phyloP scores from a whole-genome alignment of 768 basidiomycete species.

The Mycena maculata region DNA sequence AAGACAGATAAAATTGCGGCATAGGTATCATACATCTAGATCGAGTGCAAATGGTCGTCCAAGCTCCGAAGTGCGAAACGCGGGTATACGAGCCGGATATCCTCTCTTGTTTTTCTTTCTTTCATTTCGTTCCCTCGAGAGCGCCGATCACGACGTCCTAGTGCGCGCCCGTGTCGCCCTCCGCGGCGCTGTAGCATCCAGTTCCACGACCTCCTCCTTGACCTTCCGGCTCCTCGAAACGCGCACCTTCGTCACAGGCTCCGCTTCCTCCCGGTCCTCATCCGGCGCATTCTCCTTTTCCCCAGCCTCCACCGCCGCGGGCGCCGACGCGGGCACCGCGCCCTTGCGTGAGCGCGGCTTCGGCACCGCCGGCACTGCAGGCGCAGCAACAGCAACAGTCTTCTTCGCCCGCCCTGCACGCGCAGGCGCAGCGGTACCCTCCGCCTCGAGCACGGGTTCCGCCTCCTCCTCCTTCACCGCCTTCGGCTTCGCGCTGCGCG shows the following conservation, averaged over 20 bases:
- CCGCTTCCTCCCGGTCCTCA: slow-evolving; percentile 42
- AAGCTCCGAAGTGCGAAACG: too few species aligned
- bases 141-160: too few species aligned
- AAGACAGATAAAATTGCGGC: too few species aligned
- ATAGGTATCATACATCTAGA: too few species aligned
- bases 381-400: slow-evolving; percentile 30
- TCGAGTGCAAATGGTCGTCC: too few species aligned
- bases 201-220: slow-evolving; percentile 35
- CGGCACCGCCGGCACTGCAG: slow-evolving; percentile 22
- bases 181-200: slow-evolving; percentile 40
- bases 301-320: slow-evolving; percentile 41
- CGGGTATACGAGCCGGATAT: too few species aligned
- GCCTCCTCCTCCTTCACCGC: slow-evolving; percentile 37
- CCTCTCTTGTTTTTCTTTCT: too few species aligned
- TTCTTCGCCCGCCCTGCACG: slow-evolving; percentile 30
- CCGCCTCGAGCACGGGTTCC: slow-evolving; percentile 28
- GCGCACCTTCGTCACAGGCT: slow-evolving; percentile 46
- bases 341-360: slow-evolving; percentile 36
- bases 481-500: slow-evolving; percentile 31
- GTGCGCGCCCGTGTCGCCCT: slow-evolving; percentile 47
- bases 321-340: slow-evolving; percentile 25
- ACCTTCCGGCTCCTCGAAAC: slow-evolving; percentile 49
- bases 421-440: slow-evolving; percentile 11
- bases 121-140: neutral
- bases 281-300: slow-evolving; percentile 58